Evolutionary conservation across 352 stramenopile species (phyloP), one percentile per base, ranked within the genome.

Genomic region (Pythium diclinum): DNA sequence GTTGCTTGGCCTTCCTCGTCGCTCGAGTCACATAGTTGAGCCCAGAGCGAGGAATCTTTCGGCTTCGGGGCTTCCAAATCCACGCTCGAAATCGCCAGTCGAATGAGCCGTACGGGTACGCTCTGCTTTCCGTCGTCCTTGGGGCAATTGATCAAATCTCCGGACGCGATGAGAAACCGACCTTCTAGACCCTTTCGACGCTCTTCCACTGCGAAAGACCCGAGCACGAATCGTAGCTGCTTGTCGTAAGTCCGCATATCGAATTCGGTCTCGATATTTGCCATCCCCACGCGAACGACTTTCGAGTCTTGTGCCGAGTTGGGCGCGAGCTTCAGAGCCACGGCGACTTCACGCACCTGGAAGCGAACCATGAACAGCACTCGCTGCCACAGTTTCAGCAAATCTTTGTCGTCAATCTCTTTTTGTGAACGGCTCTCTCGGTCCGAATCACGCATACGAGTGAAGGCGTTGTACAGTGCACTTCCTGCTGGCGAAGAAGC

Each of bases 341-440:
- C 59, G 1, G 65, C 72, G 19, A 85, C 64, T 53, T 87, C 82
- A 30, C 71, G 71, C 44, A 91, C 73, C 25, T 63, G 61, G 33
- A 74, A 74, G 2, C 57, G 51, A 32, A 74, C 56, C 5, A 68
- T 56, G 11, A 67, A n/a, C 16, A 74, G 38, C 21, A 74, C 58
- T 11, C 87, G 83, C 61, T 86, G 85, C 82, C 83, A 92, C 25
- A 95, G 53, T 60, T 92, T 95, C 1, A 92, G 63, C 51, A 94
- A 68, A 48, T 75, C 68, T 14, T 57, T 59, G 46, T 75, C 67
- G 10, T 86, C 71, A 19, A 88, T 75, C 10, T 88, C 82, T 49
- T 91, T 92, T 48, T 72, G 40, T 32, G n/a, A 14, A 6, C 65
- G 36, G 6, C 16, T 28, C 14, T 55, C 21, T 23, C 56, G 48